Base-by-base conservation (phyloP, 495 filamentous ascomycete species). In the Penicillium mononematosum region DNA sequence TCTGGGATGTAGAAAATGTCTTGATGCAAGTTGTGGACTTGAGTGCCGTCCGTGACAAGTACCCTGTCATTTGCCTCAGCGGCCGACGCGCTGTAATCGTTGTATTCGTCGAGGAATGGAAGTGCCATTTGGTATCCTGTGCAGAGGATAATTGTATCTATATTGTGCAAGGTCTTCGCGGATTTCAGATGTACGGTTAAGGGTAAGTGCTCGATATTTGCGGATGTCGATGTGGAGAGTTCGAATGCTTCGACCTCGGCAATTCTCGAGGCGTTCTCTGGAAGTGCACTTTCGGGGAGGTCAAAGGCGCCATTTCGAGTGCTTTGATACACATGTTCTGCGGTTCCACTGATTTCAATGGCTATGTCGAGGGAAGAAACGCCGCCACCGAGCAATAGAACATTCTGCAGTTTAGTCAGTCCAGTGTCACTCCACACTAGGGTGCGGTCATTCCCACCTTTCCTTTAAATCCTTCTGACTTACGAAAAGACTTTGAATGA, bases 1-100 rank as follows among this genome's bases (percentile, higher is more conserved):
- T 88, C 84, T 0, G 79, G 76, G 43, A 87, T 87, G 60, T 85
- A 88, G 62, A 87, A 87, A 3, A 88, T 81, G 57, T 88, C 84
- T 41, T 81, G 80, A 68, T 88, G 81, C 5, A 88, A 59, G 60
- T 90, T 88, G 63, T 88, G 85, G n/a, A 85, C 63, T 62, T 83
- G 84, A 3, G 73, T 78, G 0, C 86, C 86, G 53, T 88, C 82
- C 0, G 86, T 87, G 1, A 88, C 78, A 4, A 90, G 63, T 1
- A 81, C 65, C 4, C 66, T 75, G 3, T 83, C 76, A 44, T 73
- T 68, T 0, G 83, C 78, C 1, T 78, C 58, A 5, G 70, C 58
- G 0, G 62, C 50, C 8, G 56, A 9, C 3, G 58, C 46, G 2
- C 46, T 55, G 38, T 74, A 72, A 32, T 76, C 65, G 55, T 82